Evolutionary conservation across 768 basidiomycete genomes (phyloP).

Genomic region (Saitozyma podzolica): DNA sequence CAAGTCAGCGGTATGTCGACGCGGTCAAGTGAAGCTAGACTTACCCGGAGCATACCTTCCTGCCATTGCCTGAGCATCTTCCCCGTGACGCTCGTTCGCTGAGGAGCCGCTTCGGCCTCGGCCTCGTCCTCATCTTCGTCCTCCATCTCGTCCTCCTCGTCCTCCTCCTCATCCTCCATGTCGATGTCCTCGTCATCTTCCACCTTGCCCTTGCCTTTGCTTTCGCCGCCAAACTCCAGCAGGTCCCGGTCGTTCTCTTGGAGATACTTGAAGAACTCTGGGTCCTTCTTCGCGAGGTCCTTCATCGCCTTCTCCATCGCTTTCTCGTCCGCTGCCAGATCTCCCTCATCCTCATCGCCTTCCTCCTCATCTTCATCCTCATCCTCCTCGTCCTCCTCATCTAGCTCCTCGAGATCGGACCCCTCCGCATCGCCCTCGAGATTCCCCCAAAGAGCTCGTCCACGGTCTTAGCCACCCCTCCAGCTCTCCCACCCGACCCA

Average conservation of each 20-base stretch:
- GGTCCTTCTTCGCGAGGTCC: constrained; percentile 89
- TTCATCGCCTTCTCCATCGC: constrained; percentile 78
- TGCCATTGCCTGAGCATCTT: constrained; percentile 80
- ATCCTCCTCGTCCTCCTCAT: constrained; percentile 43
- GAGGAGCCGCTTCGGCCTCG: constrained; percentile 21
- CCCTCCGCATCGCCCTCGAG: constrained; percentile 22
- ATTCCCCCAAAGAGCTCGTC: constrained; percentile 41
- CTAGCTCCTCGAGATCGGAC: constrained; percentile 29
- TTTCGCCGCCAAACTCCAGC: constrained; percentile 67
- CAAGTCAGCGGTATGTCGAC: not conserved
- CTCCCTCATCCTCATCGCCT: constrained; percentile 73
- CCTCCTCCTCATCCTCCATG: constrained; percentile 58
- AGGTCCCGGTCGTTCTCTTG: constrained; percentile 92
- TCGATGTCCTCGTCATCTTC: constrained; percentile 54
- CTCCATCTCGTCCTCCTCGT: constrained; percentile 58
- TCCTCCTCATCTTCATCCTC: constrained; percentile 53
- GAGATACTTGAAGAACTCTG: constrained; percentile 98
- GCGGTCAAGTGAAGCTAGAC: constrained; percentile 15
- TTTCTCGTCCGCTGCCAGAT: constrained; percentile 61
- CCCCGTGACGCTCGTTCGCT: constrained; percentile 48
- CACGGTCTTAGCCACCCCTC: constrained; percentile 40
- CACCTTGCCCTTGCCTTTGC: constrained; percentile 54
- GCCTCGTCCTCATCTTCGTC: constrained; percentile 58
- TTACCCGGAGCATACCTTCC: constrained; percentile 78
- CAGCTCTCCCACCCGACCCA: constrained; percentile 32